Percentiles rank a stretch among this genome's conserved stretches.
phyloP scores from a whole-genome alignment of 2,329 filamentous ascomycete genomes.

The Nigrospora oryzae region DNA sequence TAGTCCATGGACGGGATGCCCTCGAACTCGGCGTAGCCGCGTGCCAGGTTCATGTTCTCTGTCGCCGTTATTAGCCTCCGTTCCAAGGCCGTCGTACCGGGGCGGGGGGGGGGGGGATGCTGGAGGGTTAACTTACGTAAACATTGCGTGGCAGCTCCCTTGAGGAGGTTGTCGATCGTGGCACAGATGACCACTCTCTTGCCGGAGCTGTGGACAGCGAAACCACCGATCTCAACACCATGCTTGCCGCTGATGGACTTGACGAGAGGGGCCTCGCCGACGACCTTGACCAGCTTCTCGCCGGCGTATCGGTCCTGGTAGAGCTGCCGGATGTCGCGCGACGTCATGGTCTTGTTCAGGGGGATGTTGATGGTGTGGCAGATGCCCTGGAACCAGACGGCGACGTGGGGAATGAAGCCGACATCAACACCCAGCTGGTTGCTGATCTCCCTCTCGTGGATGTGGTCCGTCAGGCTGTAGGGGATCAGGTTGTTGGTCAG shows the following conservation, averaged over 20 bases:
- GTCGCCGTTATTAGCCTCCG: slow-evolving; percentile 2
- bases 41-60: slow-evolving; percentile 68
- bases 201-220: slow-evolving; percentile 83
- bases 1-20: slow-evolving; percentile 45
- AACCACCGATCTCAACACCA: slow-evolving; percentile 87
- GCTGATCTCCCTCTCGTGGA: slow-evolving; percentile 89
- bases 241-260: slow-evolving; percentile 80
- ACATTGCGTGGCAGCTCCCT: slow-evolving; percentile 89
- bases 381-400: slow-evolving; percentile 96
- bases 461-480: slow-evolving; percentile 86
- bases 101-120: not conserved
- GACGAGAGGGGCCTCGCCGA: slow-evolving; percentile 79
- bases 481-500: slow-evolving; percentile 84
- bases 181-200: slow-evolving; percentile 91
- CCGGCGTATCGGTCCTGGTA: slow-evolving; percentile 96
- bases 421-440: slow-evolving; percentile 65
- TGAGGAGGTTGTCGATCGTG: slow-evolving; percentile 88
- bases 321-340: slow-evolving; percentile 83
- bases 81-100: not conserved
- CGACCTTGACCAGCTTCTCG: slow-evolving; percentile 89
- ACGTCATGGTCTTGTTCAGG: slow-evolving; percentile 76
- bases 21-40: slow-evolving; percentile 65
- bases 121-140: slow-evolving; percentile 56
- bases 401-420: slow-evolving; percentile 87
- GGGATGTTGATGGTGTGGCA: slow-evolving; percentile 87